A percentile compares a stretch with the other conserved stretches of the same genome.
These are phyloP conservation scores for Torulaspora franciscae DNA, from an alignment of 805 yeast genomes.

Conservation along the genomic window DNA sequence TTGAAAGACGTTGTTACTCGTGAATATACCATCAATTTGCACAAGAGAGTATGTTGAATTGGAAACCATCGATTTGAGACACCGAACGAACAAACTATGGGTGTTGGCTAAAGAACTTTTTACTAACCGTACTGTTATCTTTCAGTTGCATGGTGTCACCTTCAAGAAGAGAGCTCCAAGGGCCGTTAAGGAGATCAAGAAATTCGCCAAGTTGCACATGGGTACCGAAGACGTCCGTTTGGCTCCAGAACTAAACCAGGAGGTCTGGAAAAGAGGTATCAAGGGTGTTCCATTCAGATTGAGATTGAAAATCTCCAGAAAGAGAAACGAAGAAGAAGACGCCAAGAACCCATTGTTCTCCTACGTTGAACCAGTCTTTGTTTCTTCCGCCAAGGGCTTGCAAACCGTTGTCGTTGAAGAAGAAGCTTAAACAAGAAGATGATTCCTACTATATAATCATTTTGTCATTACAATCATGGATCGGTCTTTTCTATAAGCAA, in stretches of 20 bases:
- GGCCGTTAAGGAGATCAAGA: constrained; percentile 99
- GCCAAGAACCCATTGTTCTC: constrained; percentile 97
- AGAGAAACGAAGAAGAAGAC: constrained; percentile 99
- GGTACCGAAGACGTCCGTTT: constrained; percentile 98
- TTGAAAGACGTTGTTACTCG: constrained; percentile 99
- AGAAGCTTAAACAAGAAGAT: constrained; percentile 35
- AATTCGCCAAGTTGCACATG: constrained; percentile 97
- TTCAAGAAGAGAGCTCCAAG: constrained; percentile 99
- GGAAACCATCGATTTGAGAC: neutral
- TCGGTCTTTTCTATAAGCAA: constrained; percentile 10
- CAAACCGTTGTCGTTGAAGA: constrained; percentile 95
- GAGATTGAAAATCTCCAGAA: constrained; percentile 98
- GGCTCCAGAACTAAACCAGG: constrained; percentile 97
- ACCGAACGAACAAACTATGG: neutral
- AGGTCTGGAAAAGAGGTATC: constrained; percentile 99
- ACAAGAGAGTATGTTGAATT: constrained; percentile 83
- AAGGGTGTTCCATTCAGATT: constrained; percentile 98
- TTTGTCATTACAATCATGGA: constrained; percentile 13
- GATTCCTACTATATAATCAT: constrained; percentile 8
- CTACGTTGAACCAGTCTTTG: constrained; percentile 94
- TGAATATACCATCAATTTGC: constrained; percentile 99
- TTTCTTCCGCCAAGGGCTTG: constrained; percentile 94
- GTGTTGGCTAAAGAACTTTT: neutral
- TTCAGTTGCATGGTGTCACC: constrained; percentile 91
- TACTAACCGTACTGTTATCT: constrained; percentile 38